Evolutionary conservation across 2,329 filamentous ascomycete genomes (phyloP).

Genomic region (Fusarium pseudograminearum): DNA sequence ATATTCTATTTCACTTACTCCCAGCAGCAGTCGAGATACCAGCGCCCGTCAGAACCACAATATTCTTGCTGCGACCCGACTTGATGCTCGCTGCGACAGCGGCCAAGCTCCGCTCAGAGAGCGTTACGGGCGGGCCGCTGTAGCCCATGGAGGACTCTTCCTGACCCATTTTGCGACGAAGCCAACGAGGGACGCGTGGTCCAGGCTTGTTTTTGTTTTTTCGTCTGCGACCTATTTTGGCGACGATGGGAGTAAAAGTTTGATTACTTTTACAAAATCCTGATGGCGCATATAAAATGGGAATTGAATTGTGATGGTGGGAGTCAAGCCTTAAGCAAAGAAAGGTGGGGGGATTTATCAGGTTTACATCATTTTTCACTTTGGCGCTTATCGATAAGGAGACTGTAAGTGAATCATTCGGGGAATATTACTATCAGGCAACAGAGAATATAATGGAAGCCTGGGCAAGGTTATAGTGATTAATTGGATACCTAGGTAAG

Average conservation of each 20-base stretch:
- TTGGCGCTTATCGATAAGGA: constrained; percentile 43
- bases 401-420: constrained; percentile 22
- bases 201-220: constrained; percentile 53
- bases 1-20: constrained; percentile 56
- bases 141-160: constrained; percentile 79
- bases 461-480: background rate
- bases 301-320: constrained; percentile 8
- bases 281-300: constrained; percentile 28
- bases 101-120: constrained; percentile 76
- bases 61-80: constrained; percentile 72
- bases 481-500: background rate
- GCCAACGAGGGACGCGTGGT: constrained; percentile 50
- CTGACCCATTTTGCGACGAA: constrained; percentile 80
- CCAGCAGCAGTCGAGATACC: constrained; percentile 84
- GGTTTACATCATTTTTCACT: constrained; percentile 45
- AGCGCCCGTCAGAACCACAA: constrained; percentile 92
- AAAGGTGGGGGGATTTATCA: constrained; percentile 40
- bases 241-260: constrained; percentile 28
- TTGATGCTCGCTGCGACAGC: constrained; percentile 86
- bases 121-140: constrained; percentile 70
- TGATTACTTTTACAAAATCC: constrained; percentile 6
- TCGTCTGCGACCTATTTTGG: constrained; percentile 57
- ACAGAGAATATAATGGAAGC: background rate
- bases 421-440: constrained; percentile 7
- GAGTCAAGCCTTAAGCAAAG: constrained; percentile 22